Conservation (phyloP, 371 early-diverging fungal species). For the Rhizopus arrhizus region DNA sequence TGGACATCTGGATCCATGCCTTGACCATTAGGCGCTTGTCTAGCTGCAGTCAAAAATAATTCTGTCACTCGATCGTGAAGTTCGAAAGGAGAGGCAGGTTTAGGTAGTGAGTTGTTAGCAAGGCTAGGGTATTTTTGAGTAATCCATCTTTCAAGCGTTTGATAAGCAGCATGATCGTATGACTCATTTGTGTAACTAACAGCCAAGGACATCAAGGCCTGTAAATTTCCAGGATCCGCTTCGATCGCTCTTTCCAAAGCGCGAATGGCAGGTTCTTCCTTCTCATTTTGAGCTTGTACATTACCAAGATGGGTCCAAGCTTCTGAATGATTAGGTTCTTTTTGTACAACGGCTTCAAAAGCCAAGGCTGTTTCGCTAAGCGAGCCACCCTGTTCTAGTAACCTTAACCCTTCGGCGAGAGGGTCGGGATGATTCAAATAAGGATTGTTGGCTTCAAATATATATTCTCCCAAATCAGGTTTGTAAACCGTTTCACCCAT, state of each 20-base stretch:
- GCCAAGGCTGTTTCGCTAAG: constrained; percentile 78
- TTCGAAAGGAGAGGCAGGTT: constrained; percentile 48
- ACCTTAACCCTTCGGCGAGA: constrained; percentile 53
- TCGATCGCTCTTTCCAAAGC: constrained; percentile 74
- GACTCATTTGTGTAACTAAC: constrained; percentile 95
- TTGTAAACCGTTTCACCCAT: constrained; percentile 42
- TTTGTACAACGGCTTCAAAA: constrained; percentile 81
- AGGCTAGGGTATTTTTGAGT: constrained; percentile 47
- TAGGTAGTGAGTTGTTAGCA: constrained; percentile 20
- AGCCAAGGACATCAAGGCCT: constrained; percentile 82
- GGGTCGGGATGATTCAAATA: constrained; percentile 62
- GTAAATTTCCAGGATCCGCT: constrained; percentile 62
- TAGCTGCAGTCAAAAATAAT: constrained; percentile 79
- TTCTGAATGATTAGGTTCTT: constrained; percentile 66
- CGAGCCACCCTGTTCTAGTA: constrained; percentile 57
- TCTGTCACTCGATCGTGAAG: constrained; percentile 76
- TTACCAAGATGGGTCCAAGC: constrained; percentile 84
- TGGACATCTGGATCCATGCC: constrained; percentile 91
- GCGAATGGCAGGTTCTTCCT: constrained; percentile 82
- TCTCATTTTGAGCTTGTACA: constrained; percentile 86
- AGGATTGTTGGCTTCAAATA: constrained; percentile 78
- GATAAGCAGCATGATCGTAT: constrained; percentile 59
- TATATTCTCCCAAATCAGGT: constrained; percentile 70
- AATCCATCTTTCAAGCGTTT: constrained; percentile 54
- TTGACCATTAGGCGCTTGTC: constrained; percentile 68